phyloP scores from a whole-genome alignment of 2,329 filamentous ascomycete genomes.

The Aotearoamyces nothofagi region DNA sequence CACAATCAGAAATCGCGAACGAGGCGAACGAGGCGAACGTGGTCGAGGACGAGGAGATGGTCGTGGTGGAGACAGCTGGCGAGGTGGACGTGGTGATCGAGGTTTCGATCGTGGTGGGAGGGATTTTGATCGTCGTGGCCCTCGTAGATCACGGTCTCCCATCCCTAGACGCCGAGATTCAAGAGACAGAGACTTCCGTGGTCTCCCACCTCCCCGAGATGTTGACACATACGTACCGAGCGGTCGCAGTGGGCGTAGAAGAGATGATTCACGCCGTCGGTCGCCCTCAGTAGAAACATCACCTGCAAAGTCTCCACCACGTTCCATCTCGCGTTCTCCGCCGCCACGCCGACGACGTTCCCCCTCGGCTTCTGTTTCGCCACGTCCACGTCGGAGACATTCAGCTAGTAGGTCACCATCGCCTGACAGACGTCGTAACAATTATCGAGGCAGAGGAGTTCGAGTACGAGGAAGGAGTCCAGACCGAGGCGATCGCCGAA shows the following conservation, averaged over 20 bases:
- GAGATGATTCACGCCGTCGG: conserved; percentile 17
- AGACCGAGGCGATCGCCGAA: conserved; percentile 15
- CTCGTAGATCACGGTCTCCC: conserved; percentile 26
- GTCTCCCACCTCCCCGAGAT: conserved; percentile 11
- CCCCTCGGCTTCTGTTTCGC: conserved; percentile 18
- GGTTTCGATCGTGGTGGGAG: conserved; percentile 23
- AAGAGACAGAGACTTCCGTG: conserved; percentile 20
- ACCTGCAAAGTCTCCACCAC: conserved; percentile 8
- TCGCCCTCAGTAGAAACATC: conserved; percentile 10
- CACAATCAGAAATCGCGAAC: conserved; percentile 50
- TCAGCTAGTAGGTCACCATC: conserved; percentile 12
- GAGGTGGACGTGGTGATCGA: conserved; percentile 34
- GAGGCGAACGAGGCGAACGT: conserved; percentile 33
- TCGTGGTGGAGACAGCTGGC: conserved; percentile 26
- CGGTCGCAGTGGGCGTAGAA: conserved; percentile 14
- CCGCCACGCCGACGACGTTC: conserved; percentile 14
- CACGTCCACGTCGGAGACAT: conserved; percentile 13
- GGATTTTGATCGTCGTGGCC: conserved; percentile 27
- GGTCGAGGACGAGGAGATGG: conserved; percentile 24
- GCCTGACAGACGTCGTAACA: conserved; percentile 12
- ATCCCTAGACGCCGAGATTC: conserved; percentile 21
- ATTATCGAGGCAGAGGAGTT: conserved; percentile 15
- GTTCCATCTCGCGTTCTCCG: conserved; percentile 17
- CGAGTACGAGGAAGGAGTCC: conserved; percentile 17
- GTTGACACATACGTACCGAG: conserved; percentile 20